Evolutionary conservation across 1,284 basidiomycete species (phyloP), one percentile per base, ranked within the genome.

Genomic region (Heterobasidion occidentale): DNA sequence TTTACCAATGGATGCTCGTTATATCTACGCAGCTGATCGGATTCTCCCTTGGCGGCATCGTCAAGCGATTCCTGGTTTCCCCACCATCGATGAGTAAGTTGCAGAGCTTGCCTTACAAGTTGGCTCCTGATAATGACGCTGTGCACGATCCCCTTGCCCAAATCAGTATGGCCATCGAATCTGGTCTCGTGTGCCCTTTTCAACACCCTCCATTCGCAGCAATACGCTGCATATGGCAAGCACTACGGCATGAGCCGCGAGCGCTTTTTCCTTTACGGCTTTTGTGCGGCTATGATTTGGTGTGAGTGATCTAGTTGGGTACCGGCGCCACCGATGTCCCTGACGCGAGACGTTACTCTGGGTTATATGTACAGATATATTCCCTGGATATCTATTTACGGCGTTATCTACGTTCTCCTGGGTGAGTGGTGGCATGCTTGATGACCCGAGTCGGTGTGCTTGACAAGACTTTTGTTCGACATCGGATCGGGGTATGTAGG

Each of bases 21-120:
- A 83, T 97, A 74, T 87, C 90, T 8, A 90, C 90, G 0, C 90
- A 95, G 67, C 75, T 95, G 52, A 87, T 94, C 48, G 94, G 94
- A 1, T 92, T 95, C 64, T 86, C 88, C 3, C 79, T 95, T 17
- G 91, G 93, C 9, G 94, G 94, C n/a, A 70, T 91, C 46, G 36
- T 56, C 11, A 57, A 55, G 19, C 78, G 84, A 9, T 88, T 90
- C 74, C 76, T 94, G 42, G 90, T 94, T 8, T 83, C 86, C 61
- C 95, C 94, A 0, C 91, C 94, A 0, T 88, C 89, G 0, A 93
- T 97, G 90, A 90, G 85, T 73, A 36, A 5, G 61, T 63, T 5
- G 15, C 38, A 9, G 38, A 11, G 3, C 6, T 46, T 42, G 47
- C 3, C 36, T 36, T 44, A 42, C 46, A 33, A 17, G 17, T 45